Base-by-base conservation (phyloP, 2,329 filamentous ascomycete species). In the Metarhizium guizhouense region DNA sequence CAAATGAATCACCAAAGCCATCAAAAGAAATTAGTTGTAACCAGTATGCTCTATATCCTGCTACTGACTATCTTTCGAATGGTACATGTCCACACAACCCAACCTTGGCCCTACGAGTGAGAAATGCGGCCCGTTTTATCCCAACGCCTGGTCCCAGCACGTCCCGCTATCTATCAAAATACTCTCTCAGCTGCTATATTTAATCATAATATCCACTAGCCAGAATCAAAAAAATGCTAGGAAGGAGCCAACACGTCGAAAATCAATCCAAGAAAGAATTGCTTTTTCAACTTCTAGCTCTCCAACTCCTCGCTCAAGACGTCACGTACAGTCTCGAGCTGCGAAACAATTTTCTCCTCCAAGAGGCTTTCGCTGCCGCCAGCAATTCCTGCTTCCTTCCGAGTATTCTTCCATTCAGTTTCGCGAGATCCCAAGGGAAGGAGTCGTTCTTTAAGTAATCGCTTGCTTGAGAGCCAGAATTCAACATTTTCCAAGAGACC, bases 401-500 rank as follows among this genome's bases (percentile, higher is more conserved):
- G 76, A 58, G 67, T 73, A 7, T 68, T 69, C 56, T 76, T 70
- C 80, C 81, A 85, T 60, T 85, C 85, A 47, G 81, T 75, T 71
- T 96, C 91, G 58, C 86, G 81, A 63, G 86, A 80, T 32, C 83
- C 88, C 20, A 88, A 77, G 0, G 91, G 84, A 52, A 92, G 76
- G 51, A 96, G 81, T 32, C 88, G 79, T 60, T 90, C 85, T 53
- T 86, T 80, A 55, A 96, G 74, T 54, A 86, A 74, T 61, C 83
- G 83, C 56, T 84, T 80, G 54, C 85, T 85, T 32, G 83, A 79
- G 40, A 96, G 73, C 79, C 90, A 90, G 61, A 88, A 88, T 61
- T 95, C 90, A 5, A 95, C 82, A 63, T 94, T 90, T 67, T 95
- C 92, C 60, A 87, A 80, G 50, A 95, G 80, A 2, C 78, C 77